phyloP scores from a whole-genome alignment of 1,139 yeast species.

The Saccharomyces hybrid region DNA sequence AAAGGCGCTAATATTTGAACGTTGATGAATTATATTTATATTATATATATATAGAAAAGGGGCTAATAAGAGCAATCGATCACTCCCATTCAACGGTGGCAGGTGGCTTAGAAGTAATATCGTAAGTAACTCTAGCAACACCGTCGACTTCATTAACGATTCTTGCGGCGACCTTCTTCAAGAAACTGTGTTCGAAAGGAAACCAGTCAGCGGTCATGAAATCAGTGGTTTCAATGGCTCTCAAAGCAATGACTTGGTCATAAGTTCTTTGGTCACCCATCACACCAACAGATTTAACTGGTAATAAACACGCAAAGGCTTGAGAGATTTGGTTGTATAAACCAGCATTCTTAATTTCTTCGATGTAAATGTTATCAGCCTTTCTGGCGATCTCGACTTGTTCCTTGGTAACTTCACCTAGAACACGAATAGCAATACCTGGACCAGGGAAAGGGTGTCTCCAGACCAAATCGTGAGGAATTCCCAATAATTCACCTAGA shows the following conservation, averaged over 20 bases:
- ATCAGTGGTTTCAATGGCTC: slow-evolving; percentile 96
- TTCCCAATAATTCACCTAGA: slow-evolving; percentile 89
- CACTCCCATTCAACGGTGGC: slow-evolving; percentile 99
- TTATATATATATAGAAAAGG: neutral
- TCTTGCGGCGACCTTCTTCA: slow-evolving; percentile 89
- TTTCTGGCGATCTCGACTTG: slow-evolving; percentile 96
- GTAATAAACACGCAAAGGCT: slow-evolving; percentile 94
- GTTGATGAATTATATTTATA: neutral
- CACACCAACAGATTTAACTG: slow-evolving; percentile 98
- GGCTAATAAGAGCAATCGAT: slow-evolving; percentile 5
- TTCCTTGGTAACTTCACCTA: slow-evolving; percentile 89
- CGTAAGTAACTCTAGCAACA: slow-evolving; percentile 98
- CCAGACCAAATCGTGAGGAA: slow-evolving; percentile 96
- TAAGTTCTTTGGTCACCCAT: slow-evolving; percentile 99
- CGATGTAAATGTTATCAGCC: slow-evolving; percentile 92
- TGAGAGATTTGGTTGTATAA: slow-evolving; percentile 88
- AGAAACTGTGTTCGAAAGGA: slow-evolving; percentile 85
- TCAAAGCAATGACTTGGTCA: slow-evolving; percentile 96
- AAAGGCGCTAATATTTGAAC: neutral
- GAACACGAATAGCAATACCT: slow-evolving; percentile 95
- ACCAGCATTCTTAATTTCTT: slow-evolving; percentile 90
- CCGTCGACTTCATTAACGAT: slow-evolving; percentile 98
- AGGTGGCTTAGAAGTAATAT: slow-evolving; percentile 97
- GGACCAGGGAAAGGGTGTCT: slow-evolving; percentile 99
- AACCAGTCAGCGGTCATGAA: slow-evolving; percentile 99